These are phyloP conservation scores for Aurantiochytrium sp. DNA, from an alignment of 108 stramenopile genomes.

Conservation along the genomic window DNA sequence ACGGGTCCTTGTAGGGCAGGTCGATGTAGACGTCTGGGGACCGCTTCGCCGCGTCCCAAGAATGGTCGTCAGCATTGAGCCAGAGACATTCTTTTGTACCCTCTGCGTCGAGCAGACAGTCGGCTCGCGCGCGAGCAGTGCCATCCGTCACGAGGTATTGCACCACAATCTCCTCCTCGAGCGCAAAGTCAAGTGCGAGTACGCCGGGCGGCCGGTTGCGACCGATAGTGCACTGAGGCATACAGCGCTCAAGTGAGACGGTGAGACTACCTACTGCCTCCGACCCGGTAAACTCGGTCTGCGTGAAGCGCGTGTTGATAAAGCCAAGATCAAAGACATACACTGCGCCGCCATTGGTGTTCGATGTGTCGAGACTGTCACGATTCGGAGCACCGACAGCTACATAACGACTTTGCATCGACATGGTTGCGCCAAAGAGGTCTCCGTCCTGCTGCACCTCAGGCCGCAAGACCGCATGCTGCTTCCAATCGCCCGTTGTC, in stretches of 20 bases:
- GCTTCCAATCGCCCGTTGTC: background rate
- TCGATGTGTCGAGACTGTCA: background rate
- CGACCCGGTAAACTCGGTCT: background rate
- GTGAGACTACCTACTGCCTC: background rate
- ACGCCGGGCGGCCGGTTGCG: background rate
- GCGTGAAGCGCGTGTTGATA: background rate
- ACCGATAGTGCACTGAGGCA: background rate
- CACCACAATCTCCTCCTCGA: background rate
- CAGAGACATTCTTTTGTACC: background rate
- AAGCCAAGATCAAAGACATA: background rate
- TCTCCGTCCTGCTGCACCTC: background rate
- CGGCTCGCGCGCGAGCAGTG: background rate
- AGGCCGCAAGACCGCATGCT: background rate
- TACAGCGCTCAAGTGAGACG: background rate
- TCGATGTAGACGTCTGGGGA: background rate
- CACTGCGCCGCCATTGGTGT: background rate
- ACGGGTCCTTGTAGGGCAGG: background rate
- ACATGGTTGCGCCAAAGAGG: background rate
- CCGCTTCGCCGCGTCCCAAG: background rate
- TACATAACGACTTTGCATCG: background rate
- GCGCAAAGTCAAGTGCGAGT: background rate
- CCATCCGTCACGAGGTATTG: background rate
- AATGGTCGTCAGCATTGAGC: background rate
- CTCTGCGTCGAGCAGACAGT: background rate
- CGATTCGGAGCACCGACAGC: conserved; percentile 16